These are phyloP conservation scores for Lathyrus tuberosus DNA, from an alignment of 306 rosid genomes.

Conservation along the genomic window DNA sequence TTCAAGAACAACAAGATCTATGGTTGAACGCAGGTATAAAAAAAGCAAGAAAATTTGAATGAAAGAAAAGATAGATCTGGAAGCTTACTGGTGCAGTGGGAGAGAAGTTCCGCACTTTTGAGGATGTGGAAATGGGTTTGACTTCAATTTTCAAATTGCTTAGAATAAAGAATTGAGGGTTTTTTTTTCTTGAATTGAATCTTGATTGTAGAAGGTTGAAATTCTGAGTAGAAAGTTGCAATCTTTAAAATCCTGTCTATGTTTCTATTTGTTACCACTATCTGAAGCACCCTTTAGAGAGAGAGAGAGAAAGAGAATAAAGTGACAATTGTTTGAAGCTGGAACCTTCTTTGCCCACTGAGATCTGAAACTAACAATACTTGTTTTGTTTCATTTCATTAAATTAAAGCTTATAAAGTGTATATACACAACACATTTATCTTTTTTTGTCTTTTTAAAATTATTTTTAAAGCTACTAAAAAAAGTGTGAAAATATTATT, in stretches of 20 bases:
- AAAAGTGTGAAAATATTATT: background rate
- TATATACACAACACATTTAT: no score
- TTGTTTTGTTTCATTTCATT: background rate
- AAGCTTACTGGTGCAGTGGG: constrained; percentile 20
- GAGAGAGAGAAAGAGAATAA: background rate
- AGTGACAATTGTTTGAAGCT: background rate
- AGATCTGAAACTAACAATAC: background rate
- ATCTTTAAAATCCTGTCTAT: background rate
- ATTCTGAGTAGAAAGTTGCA: constrained; percentile 1
- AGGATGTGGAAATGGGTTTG: constrained; percentile 9
- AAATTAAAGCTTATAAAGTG: background rate
- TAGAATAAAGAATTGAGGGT: background rate
- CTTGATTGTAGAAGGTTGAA: constrained; percentile 1
- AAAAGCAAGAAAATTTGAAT: constrained; percentile 1
- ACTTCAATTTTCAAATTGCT: constrained; percentile 7
- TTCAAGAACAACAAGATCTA: constrained; percentile 37
- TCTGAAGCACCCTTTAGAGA: background rate
- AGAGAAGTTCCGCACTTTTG: background rate
- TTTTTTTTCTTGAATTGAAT: background rate
- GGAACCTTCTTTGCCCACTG: background rate
- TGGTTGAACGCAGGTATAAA: background rate
- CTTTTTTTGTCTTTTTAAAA: no score
- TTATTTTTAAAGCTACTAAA: background rate
- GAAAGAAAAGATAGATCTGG: constrained; percentile 33
- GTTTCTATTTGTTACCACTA: background rate